A percentile compares a stretch with the other conserved stretches of the same genome.
Evolutionary conservation across 306 rosid genomes (phyloP).

Genomic region (Cucumis sativus): Cucumber_9930_V3 NC_026660.2:25389501-25390000

Average conservation of each 20-base stretch:
- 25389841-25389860: constrained; percentile 15
- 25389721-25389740: constrained; percentile 23
- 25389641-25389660: too few relatives aligned
- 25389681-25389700: constrained; percentile 43
- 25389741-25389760: constrained; percentile 9
- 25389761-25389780: neutral
- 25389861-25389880: constrained; percentile 29
- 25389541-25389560: neutral
- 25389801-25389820: neutral
- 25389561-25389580: too few relatives aligned
- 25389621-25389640: neutral
- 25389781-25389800: neutral
- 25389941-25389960: constrained; percentile 21
- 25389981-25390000: neutral
- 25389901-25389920: constrained; percentile 28
- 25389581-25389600: too few relatives aligned
- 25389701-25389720: constrained; percentile 39
- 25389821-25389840: constrained; percentile 17
- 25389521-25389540: neutral
- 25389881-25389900: constrained; percentile 16
- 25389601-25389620: neutral
- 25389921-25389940: neutral
- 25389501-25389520: neutral
- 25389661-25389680: constrained; percentile 18
- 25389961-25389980: too few relatives aligned